These are phyloP conservation scores for Aureobasidium pullulans DNA, from an alignment of 2,329 filamentous ascomycete genomes.

Conservation along the genomic window DNA sequence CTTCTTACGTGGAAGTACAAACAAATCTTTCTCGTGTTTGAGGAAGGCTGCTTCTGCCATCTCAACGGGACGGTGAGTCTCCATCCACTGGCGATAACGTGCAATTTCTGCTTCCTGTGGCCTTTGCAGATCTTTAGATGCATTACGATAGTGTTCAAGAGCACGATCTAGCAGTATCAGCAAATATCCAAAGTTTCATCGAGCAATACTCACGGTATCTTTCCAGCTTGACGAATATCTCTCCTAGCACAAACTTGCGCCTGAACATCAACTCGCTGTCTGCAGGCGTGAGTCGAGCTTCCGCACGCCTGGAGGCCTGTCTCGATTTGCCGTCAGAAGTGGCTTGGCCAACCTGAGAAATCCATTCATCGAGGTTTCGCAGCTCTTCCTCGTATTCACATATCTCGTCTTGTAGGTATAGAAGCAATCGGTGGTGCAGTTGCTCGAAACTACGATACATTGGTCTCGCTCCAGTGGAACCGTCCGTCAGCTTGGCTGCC, in stretches of 20 bases:
- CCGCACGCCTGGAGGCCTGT: constrained; percentile 55
- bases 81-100: constrained; percentile 51
- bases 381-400: constrained; percentile 73
- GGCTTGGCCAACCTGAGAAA: constrained; percentile 34
- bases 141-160: constrained; percentile 50
- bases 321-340: constrained; percentile 16
- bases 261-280: constrained; percentile 53
- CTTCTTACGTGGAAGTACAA: constrained; percentile 29
- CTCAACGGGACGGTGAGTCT: constrained; percentile 47
- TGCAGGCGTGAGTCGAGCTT: constrained; percentile 35
- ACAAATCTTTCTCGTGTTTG: constrained; percentile 47
- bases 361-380: constrained; percentile 56
- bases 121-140: constrained; percentile 43
- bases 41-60: constrained; percentile 56
- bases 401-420: constrained; percentile 82
- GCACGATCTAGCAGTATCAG: constrained; percentile 43
- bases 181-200: constrained; percentile 18
- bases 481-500: constrained; percentile 28
- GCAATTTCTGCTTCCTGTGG: constrained; percentile 47
- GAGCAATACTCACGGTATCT: constrained; percentile 55
- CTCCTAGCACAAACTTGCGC: constrained; percentile 53
- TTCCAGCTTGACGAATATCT: constrained; percentile 57
- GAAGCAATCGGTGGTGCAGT: constrained; percentile 71
- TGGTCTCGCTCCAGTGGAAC: constrained; percentile 35
- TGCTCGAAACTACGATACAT: constrained; percentile 78